phyloP scores from a whole-genome alignment of 352 stramenopile genomes.

The Globisporangium splendens region DNA sequence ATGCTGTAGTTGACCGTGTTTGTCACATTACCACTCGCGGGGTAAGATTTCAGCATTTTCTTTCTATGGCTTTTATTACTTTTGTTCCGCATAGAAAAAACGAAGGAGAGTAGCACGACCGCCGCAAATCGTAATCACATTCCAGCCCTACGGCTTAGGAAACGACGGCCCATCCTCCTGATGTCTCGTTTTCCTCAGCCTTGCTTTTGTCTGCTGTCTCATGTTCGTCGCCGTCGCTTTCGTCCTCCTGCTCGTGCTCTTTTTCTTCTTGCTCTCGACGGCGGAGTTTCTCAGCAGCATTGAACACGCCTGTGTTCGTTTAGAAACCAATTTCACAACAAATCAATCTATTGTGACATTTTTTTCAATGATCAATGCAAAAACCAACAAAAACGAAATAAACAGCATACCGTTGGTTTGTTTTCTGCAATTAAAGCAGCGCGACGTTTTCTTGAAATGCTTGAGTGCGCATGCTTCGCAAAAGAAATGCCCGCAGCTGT shows the following conservation, averaged over 20 bases:
- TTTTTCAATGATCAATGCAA: no score
- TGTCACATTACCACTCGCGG: no score
- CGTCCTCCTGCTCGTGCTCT: slow-evolving; percentile 8
- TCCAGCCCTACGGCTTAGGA: neutral
- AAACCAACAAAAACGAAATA: neutral
- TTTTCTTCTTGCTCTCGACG: slow-evolving; percentile 35
- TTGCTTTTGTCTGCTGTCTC: slow-evolving; percentile 1
- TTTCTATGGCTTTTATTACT: no score
- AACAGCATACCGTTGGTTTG: slow-evolving; percentile 84
- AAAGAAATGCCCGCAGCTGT: slow-evolving; percentile 95
- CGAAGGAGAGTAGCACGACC: neutral
- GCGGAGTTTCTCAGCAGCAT: slow-evolving; percentile 83
- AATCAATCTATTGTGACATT: no score
- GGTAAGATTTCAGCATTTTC: no score
- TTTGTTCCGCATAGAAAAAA: neutral
- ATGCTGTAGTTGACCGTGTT: no score
- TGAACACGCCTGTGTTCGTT: slow-evolving; percentile 67
- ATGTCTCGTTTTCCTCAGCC: neutral
- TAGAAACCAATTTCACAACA: no score
- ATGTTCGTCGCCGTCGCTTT: slow-evolving; percentile 13
- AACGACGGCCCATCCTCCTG: slow-evolving; percentile 16
- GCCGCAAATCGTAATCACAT: neutral
- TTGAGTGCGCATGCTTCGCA: slow-evolving; percentile 92
- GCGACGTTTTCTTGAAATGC: slow-evolving; percentile 73
- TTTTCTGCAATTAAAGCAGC: slow-evolving; percentile 94